phyloP scores from a whole-genome alignment of 2,329 filamentous ascomycete genomes.

The Penicillium sp. region DNA sequence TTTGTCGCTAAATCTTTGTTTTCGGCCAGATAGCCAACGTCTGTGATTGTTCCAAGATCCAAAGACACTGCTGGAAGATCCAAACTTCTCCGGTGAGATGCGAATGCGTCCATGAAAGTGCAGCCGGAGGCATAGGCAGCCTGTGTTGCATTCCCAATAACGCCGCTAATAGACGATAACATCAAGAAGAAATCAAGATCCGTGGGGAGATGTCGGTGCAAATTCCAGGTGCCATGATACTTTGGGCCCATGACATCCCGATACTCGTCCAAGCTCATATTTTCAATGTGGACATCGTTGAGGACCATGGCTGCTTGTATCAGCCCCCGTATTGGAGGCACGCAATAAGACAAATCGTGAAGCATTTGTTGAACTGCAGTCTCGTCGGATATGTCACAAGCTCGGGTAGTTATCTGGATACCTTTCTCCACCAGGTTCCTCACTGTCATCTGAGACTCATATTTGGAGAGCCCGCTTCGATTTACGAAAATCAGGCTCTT shows the following conservation, averaged over 20 bases:
- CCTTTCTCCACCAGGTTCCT: slow-evolving; percentile 19
- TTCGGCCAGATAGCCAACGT: slow-evolving; percentile 27
- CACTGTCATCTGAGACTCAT: slow-evolving; percentile 17
- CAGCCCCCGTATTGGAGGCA: slow-evolving; percentile 25
- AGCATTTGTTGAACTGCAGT: slow-evolving; percentile 28
- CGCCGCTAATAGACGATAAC: slow-evolving; percentile 39
- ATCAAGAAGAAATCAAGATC: slow-evolving; percentile 42
- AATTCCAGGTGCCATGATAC: slow-evolving; percentile 28
- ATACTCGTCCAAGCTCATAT: slow-evolving; percentile 36
- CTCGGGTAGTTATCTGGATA: slow-evolving; percentile 18
- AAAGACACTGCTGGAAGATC: slow-evolving; percentile 28
- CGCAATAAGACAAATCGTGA: slow-evolving; percentile 1
- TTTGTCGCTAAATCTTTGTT: slow-evolving; percentile 16
- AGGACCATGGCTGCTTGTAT: slow-evolving; percentile 31
- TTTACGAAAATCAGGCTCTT: slow-evolving; percentile 53
- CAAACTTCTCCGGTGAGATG: slow-evolving; percentile 23
- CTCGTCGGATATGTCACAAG: slow-evolving; percentile 33
- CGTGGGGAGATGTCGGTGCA: slow-evolving; percentile 23
- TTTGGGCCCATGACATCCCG: slow-evolving; percentile 34
- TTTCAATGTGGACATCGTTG: slow-evolving; percentile 33
- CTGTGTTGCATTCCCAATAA: slow-evolving; percentile 47
- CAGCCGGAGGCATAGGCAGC: slow-evolving; percentile 42
- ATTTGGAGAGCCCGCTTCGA: slow-evolving; percentile 35
- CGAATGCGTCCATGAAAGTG: slow-evolving; percentile 36
- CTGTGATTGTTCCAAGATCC: slow-evolving; percentile 30